phyloP scores from a whole-genome alignment of 2,329 filamentous ascomycete species.

The Coleophoma crateriformis region DNA sequence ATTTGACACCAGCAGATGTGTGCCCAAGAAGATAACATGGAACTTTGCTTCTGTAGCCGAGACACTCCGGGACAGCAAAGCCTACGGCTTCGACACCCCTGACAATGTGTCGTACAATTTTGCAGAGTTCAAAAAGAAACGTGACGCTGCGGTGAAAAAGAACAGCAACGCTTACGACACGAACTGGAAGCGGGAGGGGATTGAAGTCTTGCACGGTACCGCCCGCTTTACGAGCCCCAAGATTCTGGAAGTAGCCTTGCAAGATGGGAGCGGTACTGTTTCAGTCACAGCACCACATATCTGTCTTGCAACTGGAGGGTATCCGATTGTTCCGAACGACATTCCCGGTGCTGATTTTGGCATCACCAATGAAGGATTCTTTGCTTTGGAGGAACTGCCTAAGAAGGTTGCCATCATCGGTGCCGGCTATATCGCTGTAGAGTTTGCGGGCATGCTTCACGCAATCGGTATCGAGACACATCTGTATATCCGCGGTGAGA shows the following conservation, averaged over 20 bases:
- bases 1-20: constrained; percentile 30
- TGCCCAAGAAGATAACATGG: constrained; percentile 48
- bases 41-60: constrained; percentile 44
- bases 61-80: constrained; percentile 34
- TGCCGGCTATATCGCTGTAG: constrained; percentile 44
- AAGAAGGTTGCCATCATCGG: constrained; percentile 43
- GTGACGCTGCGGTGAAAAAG: constrained; percentile 36
- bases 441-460: constrained; percentile 43
- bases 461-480: constrained; percentile 42
- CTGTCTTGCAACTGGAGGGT: constrained; percentile 40
- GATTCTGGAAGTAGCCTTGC: constrained; percentile 35
- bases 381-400: constrained; percentile 42
- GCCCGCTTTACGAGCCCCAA: constrained; percentile 38
- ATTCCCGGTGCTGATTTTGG: constrained; percentile 40
- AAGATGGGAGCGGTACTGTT: constrained; percentile 31
- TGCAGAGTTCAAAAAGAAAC: constrained; percentile 38
- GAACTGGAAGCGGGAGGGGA: constrained; percentile 43
- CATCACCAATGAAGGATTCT: constrained; percentile 45
- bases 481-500: constrained; percentile 42
- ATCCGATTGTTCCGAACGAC: constrained; percentile 30
- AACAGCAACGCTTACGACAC: constrained; percentile 42
- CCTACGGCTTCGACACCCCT: constrained; percentile 42
- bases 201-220: constrained; percentile 41
- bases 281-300: constrained; percentile 39
- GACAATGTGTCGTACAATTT: constrained; percentile 36